Conservation (phyloP, 345 rosid genomes). For the Gossypium bickii region DNA sequence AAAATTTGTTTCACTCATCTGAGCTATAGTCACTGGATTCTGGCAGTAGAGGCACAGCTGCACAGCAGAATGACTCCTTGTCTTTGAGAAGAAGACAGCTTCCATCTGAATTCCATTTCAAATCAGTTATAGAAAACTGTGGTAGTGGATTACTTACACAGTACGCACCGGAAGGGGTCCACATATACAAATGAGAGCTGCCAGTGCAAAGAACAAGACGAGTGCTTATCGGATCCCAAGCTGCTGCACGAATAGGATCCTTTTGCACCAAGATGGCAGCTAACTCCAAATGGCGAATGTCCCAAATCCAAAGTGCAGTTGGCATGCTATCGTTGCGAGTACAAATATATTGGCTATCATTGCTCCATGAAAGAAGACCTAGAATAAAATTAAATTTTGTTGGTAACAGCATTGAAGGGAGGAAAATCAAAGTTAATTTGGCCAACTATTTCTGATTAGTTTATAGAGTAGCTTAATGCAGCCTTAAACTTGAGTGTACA, state of each 20-base stretch:
- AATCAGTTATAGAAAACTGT: constrained; percentile 61
- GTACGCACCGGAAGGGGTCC: constrained; percentile 93
- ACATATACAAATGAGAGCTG: constrained; percentile 86
- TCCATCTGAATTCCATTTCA: constrained; percentile 88
- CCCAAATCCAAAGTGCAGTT: constrained; percentile 90
- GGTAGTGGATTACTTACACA: constrained; percentile 76
- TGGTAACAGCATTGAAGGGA: not conserved
- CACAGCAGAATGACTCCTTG: constrained; percentile 84
- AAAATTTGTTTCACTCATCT: constrained; percentile 45
- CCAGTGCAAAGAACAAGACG: constrained; percentile 85
- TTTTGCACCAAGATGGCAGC: constrained; percentile 89
- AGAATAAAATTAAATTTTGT: constrained; percentile 14
- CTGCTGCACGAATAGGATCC: constrained; percentile 85
- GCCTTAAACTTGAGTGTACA: not conserved
- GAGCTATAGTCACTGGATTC: constrained; percentile 92
- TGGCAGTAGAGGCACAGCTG: constrained; percentile 62
- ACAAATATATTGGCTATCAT: constrained; percentile 72
- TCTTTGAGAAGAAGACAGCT: constrained; percentile 90
- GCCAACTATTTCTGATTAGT: not conserved
- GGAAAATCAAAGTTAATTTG: not conserved
- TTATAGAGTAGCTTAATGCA: not conserved
- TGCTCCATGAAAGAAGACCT: constrained; percentile 97
- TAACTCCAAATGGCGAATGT: constrained; percentile 67
- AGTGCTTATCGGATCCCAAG: constrained; percentile 82
- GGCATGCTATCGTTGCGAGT: constrained; percentile 94